Evolutionary conservation across 768 basidiomycete genomes (phyloP).

Genomic region (Boletus speciosus): DNA sequence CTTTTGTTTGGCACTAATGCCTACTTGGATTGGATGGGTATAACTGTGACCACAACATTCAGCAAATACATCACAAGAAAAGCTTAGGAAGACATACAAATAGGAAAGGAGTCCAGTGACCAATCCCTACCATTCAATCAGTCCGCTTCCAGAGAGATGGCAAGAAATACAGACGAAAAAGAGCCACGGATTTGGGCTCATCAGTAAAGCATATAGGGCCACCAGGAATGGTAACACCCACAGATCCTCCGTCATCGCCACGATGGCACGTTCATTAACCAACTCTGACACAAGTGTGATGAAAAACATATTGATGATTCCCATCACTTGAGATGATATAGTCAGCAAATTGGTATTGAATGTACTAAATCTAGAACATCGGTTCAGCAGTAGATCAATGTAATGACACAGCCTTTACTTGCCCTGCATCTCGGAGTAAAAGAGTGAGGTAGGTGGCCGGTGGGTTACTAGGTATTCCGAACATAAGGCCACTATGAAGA

Average conservation of each 20-base stretch:
- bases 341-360: slow-evolving; percentile 58
- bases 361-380: slow-evolving; percentile 46
- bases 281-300: slow-evolving; percentile 50
- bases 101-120: slow-evolving; percentile 44
- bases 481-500: slow-evolving; percentile 44
- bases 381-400: background rate
- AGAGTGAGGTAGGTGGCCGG: slow-evolving; percentile 58
- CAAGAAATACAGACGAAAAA: slow-evolving; percentile 41
- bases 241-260: slow-evolving; percentile 51
- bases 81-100: slow-evolving; percentile 30
- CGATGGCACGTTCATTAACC: slow-evolving; percentile 50
- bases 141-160: background rate
- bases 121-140: slow-evolving; percentile 31
- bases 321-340: slow-evolving; percentile 51
- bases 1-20: background rate
- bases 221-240: slow-evolving; percentile 64
- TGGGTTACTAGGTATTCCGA: slow-evolving; percentile 46
- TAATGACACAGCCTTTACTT: background rate
- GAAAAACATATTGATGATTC: slow-evolving; percentile 50
- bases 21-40: slow-evolving; percentile 49
- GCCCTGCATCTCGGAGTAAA: slow-evolving; percentile 53
- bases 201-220: slow-evolving; percentile 48
- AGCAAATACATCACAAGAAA: background rate
- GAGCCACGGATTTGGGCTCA: slow-evolving; percentile 49
- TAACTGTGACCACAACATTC: slow-evolving; percentile 28